Base-by-base conservation (phyloP, 371 early-diverging fungal genomes). In the Dinochytrium kinnereticum region DNA sequence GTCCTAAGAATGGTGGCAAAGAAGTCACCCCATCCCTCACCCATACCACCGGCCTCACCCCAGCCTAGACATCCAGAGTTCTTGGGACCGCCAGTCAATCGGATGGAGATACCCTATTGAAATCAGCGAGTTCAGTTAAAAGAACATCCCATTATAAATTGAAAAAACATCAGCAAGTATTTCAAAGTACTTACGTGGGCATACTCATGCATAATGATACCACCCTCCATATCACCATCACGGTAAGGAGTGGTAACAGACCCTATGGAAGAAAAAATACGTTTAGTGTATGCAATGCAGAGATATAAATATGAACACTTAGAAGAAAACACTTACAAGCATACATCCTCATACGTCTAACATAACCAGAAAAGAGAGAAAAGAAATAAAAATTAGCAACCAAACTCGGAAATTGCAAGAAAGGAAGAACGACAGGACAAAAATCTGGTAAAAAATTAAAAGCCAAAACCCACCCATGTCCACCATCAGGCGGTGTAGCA, bases 1-100 rank as follows among this genome's bases (percentile, higher is more conserved):
- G 90, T 90, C 30, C 95, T 89, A 73, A 95, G 85, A 57, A 92
- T 88, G 33, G 94, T 94, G n/a, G 96, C 96, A 73, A 96, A 89
- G 77, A 91, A 92, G 74, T 98, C 98, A 24, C 96, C 95, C 96
- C 96, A 97, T 49, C 98, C 98, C 86, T 96, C 97, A 64, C 97
- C 95, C 82, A 84, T 81, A 65, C 95, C 96, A 68, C 95, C 97
- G 30, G 94, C 88, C 86, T 98, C 97, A 70, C 95, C 95, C 91
- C 92, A 95, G 19, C 92, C 92, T 51, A 98, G 87, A 77, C 98
- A 98, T 73, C 92, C 92, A 61, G 91, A 89, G 89, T 97, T 96
- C 69, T 87, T 86, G 7, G 95, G 95, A 1, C 97, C 96, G 75
- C 96, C 97, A 1, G 97, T 97, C 76, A 98, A 83, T 49, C 98